A percentile compares a stretch with the other conserved stretches of the same genome.
Conservation (phyloP, 2,329 filamentous ascomycete genomes). For the Lachnellula suecica region DNA sequence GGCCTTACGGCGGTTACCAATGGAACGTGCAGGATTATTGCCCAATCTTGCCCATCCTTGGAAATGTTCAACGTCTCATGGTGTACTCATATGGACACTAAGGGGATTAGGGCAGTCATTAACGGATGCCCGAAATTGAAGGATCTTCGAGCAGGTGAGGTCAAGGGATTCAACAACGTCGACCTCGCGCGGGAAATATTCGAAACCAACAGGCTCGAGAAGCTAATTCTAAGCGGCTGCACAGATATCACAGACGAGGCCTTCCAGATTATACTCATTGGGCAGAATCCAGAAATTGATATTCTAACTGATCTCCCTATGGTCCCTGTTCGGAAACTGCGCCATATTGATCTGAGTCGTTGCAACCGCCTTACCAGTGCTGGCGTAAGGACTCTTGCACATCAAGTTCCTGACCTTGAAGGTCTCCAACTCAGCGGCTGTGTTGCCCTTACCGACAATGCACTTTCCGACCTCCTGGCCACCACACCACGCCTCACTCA, state of each 20-base stretch:
- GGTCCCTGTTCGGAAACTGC: constrained; percentile 74
- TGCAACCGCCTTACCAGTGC: constrained; percentile 72
- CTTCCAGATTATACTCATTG: constrained; percentile 73
- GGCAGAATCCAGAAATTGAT: constrained; percentile 74
- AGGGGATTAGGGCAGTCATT: constrained; percentile 71
- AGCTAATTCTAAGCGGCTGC: constrained; percentile 80
- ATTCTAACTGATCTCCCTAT: constrained; percentile 73
- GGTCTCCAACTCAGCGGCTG: constrained; percentile 83
- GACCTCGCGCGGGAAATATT: constrained; percentile 75
- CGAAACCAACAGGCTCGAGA: constrained; percentile 75
- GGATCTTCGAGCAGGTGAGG: constrained; percentile 80
- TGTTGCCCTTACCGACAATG: constrained; percentile 68
- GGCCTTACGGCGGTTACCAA: constrained; percentile 80
- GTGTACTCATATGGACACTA: constrained; percentile 83
- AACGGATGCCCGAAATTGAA: constrained; percentile 70
- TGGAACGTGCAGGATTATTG: constrained; percentile 81
- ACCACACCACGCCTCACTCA: constrained; percentile 78
- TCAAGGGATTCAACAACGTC: constrained; percentile 74
- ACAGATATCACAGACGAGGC: constrained; percentile 74
- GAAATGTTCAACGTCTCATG: constrained; percentile 87
- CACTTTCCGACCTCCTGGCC: constrained; percentile 69
- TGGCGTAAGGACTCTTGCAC: constrained; percentile 69
- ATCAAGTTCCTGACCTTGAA: constrained; percentile 76
- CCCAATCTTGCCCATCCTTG: constrained; percentile 76
- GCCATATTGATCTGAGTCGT: constrained; percentile 81